Percentiles rank a stretch among this genome's conserved stretches.
phyloP scores from a whole-genome alignment of 495 filamentous ascomycete genomes.

The Hypoxylon crocopeplum region DNA sequence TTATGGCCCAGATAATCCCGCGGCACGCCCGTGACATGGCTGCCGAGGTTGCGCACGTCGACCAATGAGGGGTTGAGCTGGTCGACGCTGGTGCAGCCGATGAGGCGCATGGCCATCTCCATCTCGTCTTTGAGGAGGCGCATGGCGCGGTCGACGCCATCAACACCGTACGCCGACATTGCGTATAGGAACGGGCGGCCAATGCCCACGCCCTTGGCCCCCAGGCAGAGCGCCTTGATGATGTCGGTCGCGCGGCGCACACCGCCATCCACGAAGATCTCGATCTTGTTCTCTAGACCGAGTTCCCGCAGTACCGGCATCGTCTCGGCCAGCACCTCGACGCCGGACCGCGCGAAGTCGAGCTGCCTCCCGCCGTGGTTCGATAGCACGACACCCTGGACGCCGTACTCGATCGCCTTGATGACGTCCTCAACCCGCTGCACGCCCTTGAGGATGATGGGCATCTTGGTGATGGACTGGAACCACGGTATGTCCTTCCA shows the following conservation, averaged over 20 bases:
- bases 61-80: conserved; percentile 81
- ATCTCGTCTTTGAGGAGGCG: conserved; percentile 96
- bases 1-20: conserved; percentile 65
- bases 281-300: conserved; percentile 82
- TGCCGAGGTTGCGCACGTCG: conserved; percentile 74
- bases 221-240: conserved; percentile 92
- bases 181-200: conserved; percentile 94
- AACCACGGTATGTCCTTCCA: conserved; percentile 99
- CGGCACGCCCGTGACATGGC: conserved; percentile 71
- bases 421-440: conserved; percentile 96
- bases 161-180: conserved; percentile 90
- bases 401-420: conserved; percentile 78
- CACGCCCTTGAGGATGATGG: conserved; percentile 95
- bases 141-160: conserved; percentile 91
- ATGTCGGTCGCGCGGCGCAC: conserved; percentile 92
- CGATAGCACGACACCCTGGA: conserved; percentile 91
- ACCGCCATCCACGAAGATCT: conserved; percentile 92
- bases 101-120: conserved; percentile 98
- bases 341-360: conserved; percentile 86
- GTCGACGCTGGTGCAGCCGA: conserved; percentile 75
- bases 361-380: conserved; percentile 99
- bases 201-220: conserved; percentile 92
- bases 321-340: conserved; percentile 94
- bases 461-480: conserved; percentile 89
- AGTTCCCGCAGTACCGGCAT: conserved; percentile 90